Evolutionary conservation across 2,329 filamentous ascomycete genomes (phyloP).

Genomic region (Calonectria pseudoturangicola): DNA sequence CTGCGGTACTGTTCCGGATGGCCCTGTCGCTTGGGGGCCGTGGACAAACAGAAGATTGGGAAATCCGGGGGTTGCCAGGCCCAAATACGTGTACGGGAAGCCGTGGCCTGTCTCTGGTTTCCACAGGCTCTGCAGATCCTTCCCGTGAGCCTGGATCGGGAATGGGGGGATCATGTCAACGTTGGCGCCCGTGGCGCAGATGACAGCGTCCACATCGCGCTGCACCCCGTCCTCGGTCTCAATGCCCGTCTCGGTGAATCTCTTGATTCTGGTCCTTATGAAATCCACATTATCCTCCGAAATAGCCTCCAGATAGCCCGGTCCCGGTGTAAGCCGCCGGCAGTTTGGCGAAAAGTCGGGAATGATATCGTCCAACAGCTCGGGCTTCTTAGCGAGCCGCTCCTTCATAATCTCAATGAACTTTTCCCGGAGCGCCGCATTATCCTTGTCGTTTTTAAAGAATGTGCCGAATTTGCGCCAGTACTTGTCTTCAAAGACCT

Average conservation of each 20-base stretch:
- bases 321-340: slow-evolving; percentile 78
- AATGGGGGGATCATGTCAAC: slow-evolving; percentile 76
- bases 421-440: slow-evolving; percentile 66
- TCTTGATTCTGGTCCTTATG: slow-evolving; percentile 73
- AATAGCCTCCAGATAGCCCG: slow-evolving; percentile 80
- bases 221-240: slow-evolving; percentile 74
- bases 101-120: slow-evolving; percentile 71
- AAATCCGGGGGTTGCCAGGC: slow-evolving; percentile 77
- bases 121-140: slow-evolving; percentile 75
- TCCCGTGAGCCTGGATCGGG: slow-evolving; percentile 72
- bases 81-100: slow-evolving; percentile 81
- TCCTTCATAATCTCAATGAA: slow-evolving; percentile 70
- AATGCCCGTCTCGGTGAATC: slow-evolving; percentile 76
- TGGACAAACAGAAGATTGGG: slow-evolving; percentile 80
- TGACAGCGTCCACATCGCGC: slow-evolving; percentile 77
- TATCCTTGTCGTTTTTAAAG: slow-evolving; percentile 72
- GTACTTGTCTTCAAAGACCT: slow-evolving; percentile 75
- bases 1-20: slow-evolving; percentile 80
- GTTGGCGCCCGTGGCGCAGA: slow-evolving; percentile 82
- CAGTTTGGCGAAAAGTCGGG: slow-evolving; percentile 80
- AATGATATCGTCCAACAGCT: slow-evolving; percentile 72
- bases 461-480: slow-evolving; percentile 75
- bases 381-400: slow-evolving; percentile 72
- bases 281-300: slow-evolving; percentile 77
- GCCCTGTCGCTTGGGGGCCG: slow-evolving; percentile 75